A percentile compares a stretch with the other conserved stretches of the same genome.
These are phyloP conservation scores for Termitomyces sp. DNA, from an alignment of 768 basidiomycete genomes.

Conservation along the genomic window DNA sequence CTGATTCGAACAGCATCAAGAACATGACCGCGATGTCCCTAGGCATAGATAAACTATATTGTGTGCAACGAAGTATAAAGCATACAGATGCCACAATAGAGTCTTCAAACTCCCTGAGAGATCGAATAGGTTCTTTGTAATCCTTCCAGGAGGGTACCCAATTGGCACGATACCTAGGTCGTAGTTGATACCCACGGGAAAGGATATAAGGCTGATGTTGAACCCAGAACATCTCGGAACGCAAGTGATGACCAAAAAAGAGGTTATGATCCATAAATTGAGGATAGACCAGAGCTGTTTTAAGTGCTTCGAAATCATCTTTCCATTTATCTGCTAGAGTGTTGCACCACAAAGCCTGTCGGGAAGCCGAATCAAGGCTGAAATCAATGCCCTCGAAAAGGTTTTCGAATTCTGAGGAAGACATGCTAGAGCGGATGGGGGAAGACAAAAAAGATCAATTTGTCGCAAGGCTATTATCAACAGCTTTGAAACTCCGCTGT, in stretches of 20 bases:
- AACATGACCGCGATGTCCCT: background rate
- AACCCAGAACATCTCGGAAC: background rate
- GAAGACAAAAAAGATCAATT: too few species aligned
- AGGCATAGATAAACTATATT: background rate
- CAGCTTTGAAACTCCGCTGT: too few species aligned
- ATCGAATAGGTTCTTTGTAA: background rate
- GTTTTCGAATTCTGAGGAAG: background rate
- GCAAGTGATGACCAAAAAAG: background rate
- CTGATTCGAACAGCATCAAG: slow-evolving; percentile 15
- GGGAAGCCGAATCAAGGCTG: background rate
- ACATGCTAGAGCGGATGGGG: background rate
- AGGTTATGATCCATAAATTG: background rate
- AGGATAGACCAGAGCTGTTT: background rate
- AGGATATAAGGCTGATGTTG: background rate
- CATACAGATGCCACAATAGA: background rate
- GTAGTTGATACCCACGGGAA: background rate
- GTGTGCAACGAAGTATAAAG: background rate
- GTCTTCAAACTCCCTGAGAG: background rate
- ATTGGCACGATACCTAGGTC: background rate
- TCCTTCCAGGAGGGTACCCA: background rate
- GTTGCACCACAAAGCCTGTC: background rate
- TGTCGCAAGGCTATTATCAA: too few species aligned
- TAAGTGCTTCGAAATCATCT: background rate
- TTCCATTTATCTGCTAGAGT: background rate
- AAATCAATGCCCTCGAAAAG: background rate